phyloP scores from a whole-genome alignment of 371 early-diverging fungal species.

The Lichtheimia corymbifera region DNA sequence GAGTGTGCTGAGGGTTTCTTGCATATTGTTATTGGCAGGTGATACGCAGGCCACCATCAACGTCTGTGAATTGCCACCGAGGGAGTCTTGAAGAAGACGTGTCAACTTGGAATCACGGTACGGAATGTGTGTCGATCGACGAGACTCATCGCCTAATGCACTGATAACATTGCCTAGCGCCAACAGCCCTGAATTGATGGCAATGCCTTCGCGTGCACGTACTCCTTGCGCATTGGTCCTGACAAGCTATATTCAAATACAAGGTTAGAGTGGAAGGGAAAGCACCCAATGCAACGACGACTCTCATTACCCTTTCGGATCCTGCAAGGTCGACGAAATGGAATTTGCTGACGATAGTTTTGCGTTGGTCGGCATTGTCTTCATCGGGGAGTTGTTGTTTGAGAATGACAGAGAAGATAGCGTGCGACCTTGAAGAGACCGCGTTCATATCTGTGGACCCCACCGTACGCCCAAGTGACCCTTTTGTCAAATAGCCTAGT shows the following conservation, averaged over 20 bases:
- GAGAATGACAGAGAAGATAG: conserved; percentile 92
- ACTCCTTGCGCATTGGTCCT: conserved; percentile 73
- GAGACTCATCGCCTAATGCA: conserved; percentile 87
- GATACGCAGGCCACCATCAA: conserved; percentile 93
- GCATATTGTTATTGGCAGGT: conserved; percentile 74
- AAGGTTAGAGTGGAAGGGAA: conserved; percentile 74
- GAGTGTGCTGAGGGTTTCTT: conserved; percentile 90
- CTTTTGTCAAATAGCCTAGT: conserved; percentile 71
- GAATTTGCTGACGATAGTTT: conserved; percentile 71
- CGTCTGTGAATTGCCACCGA: conserved; percentile 88
- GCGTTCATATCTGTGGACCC: conserved; percentile 98
- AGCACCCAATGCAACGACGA: background rate
- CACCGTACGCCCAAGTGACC: conserved; percentile 88
- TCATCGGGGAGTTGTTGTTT: conserved; percentile 42
- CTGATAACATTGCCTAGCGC: conserved; percentile 98
- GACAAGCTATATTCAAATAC: conserved; percentile 39
- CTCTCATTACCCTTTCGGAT: conserved; percentile 36
- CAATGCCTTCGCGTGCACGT: conserved; percentile 94
- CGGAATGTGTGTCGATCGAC: conserved; percentile 77
- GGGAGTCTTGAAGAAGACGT: conserved; percentile 86
- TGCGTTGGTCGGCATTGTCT: conserved; percentile 10
- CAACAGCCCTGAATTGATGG: conserved; percentile 95
- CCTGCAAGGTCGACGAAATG: conserved; percentile 98
- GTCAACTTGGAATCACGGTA: conserved; percentile 98
- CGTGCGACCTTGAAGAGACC: conserved; percentile 95